Conservation (phyloP, 2,329 filamentous ascomycete species). For the Trichoderma afroharzianum region DNA sequence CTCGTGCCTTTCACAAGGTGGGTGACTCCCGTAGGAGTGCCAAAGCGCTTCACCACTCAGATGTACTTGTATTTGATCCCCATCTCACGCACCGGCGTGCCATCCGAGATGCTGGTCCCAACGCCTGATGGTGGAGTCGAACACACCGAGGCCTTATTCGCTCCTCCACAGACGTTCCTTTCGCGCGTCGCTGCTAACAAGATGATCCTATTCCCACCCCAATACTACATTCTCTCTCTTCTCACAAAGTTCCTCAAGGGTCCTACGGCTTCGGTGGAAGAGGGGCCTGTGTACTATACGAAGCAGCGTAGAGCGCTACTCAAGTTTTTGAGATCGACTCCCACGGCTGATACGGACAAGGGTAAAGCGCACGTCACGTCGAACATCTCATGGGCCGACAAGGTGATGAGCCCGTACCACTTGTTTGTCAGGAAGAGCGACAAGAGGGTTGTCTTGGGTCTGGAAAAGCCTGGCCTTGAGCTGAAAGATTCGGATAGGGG, state of each 20-base stretch:
- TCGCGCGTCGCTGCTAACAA: slow-evolving; percentile 57
- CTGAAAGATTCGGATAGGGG: slow-evolving; percentile 44
- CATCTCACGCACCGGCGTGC: slow-evolving; percentile 36
- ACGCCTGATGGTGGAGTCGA: slow-evolving; percentile 66
- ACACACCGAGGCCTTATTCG: slow-evolving; percentile 73
- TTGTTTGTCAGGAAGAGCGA: slow-evolving; percentile 45
- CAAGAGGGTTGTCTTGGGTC: slow-evolving; percentile 47
- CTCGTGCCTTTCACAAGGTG: slow-evolving; percentile 85
- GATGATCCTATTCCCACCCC: slow-evolving; percentile 86
- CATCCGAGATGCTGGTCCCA: slow-evolving; percentile 57
- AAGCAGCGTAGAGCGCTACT: slow-evolving; percentile 51
- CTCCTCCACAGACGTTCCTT: slow-evolving; percentile 68
- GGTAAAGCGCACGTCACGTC: slow-evolving; percentile 40
- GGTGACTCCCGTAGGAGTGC: slow-evolving; percentile 73
- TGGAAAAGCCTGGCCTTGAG: slow-evolving; percentile 58
- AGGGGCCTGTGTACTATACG: slow-evolving; percentile 36
- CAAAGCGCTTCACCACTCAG: slow-evolving; percentile 84
- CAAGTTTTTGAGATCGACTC: slow-evolving; percentile 46
- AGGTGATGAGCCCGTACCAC: slow-evolving; percentile 56
- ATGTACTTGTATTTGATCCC: slow-evolving; percentile 96
- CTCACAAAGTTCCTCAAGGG: slow-evolving; percentile 51
- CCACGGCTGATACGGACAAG: slow-evolving; percentile 40
- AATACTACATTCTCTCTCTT: slow-evolving; percentile 68
- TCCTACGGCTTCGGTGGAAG: slow-evolving; percentile 25
- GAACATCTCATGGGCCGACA: slow-evolving; percentile 53